phyloP scores from a whole-genome alignment of 208 protist genomes.

The Tritrichomonas foetus region DNA sequence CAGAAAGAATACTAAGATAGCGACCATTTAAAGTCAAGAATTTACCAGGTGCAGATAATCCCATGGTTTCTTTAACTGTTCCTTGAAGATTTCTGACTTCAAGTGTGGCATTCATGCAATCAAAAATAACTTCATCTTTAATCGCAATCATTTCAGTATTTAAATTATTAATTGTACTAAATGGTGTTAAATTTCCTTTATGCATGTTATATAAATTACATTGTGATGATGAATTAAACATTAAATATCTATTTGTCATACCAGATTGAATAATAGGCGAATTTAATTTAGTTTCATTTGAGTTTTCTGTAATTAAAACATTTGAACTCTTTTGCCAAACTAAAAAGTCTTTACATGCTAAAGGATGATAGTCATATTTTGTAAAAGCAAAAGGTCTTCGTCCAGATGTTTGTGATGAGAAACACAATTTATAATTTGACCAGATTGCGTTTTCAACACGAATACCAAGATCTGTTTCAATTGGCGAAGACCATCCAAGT shows the following conservation, averaged over 20 bases:
- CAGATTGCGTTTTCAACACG: background rate
- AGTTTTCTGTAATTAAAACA: background rate
- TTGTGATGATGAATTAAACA: background rate
- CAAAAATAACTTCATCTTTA: background rate
- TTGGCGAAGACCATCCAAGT: background rate
- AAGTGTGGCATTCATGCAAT: background rate
- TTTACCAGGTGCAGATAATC: background rate
- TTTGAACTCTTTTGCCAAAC: constrained; percentile 2
- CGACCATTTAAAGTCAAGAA: background rate
- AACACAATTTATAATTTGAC: background rate
- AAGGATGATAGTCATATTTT: background rate
- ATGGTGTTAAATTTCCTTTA: background rate
- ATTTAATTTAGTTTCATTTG: too few species aligned
- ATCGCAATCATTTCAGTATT: background rate
- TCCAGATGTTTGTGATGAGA: background rate
- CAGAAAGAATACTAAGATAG: background rate
- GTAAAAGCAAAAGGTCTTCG: background rate
- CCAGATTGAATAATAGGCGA: too few species aligned
- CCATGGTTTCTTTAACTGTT: background rate
- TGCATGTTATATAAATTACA: background rate
- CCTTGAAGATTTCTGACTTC: constrained; percentile 9
- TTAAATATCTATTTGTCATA: too few species aligned
- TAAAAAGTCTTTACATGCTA: background rate
- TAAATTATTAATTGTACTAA: background rate
- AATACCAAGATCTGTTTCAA: background rate